Percentiles rank a stretch among this genome's conserved stretches.
Conservation (phyloP, 1,284 basidiomycete species). For the Bjerkandera adusta region DNA sequence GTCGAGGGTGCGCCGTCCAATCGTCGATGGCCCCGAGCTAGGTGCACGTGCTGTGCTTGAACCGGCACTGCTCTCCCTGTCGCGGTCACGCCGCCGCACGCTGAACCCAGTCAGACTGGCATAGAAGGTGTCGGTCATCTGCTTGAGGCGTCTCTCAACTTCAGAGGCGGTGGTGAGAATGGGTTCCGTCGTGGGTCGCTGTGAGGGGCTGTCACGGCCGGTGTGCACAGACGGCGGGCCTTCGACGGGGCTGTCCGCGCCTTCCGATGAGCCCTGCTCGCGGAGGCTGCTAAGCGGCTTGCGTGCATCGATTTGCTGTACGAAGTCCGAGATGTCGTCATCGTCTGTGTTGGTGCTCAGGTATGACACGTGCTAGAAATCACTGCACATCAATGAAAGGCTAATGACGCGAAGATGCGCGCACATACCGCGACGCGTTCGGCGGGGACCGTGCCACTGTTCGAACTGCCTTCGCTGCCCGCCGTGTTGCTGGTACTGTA, state of each 20-base stretch:
- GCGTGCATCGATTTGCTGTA: conserved; percentile 68
- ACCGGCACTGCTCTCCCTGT: conserved; percentile 15
- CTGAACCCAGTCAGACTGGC: conserved; percentile 43
- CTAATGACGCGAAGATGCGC: conserved; percentile 5
- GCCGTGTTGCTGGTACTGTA: conserved; percentile 43
- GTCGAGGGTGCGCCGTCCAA: conserved; percentile 16
- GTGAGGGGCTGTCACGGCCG: conserved; percentile 21
- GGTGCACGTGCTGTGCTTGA: conserved; percentile 19
- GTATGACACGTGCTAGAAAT: conserved; percentile 40
- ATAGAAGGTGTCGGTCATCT: conserved; percentile 65
- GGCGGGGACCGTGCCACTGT: conserved; percentile 35
- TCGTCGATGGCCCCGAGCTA: conserved; percentile 18
- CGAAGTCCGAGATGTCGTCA: conserved; percentile 73
- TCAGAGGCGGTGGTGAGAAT: conserved; percentile 60
- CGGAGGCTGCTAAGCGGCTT: conserved; percentile 52
- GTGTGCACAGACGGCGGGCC: not conserved
- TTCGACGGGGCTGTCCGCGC: conserved; percentile 2
- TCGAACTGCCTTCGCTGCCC: conserved; percentile 40
- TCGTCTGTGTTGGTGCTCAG: conserved; percentile 56
- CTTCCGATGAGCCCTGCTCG: conserved; percentile 21
- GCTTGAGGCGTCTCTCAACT: conserved; percentile 57
- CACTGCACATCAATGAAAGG: conserved; percentile 14
- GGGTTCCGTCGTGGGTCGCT: conserved; percentile 24
- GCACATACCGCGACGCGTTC: conserved; percentile 33
- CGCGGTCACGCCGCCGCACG: conserved; percentile 21